Evolutionary conservation across 1,284 basidiomycete species (phyloP).

Genomic region (Ceratobasidium papillatum): DNA sequence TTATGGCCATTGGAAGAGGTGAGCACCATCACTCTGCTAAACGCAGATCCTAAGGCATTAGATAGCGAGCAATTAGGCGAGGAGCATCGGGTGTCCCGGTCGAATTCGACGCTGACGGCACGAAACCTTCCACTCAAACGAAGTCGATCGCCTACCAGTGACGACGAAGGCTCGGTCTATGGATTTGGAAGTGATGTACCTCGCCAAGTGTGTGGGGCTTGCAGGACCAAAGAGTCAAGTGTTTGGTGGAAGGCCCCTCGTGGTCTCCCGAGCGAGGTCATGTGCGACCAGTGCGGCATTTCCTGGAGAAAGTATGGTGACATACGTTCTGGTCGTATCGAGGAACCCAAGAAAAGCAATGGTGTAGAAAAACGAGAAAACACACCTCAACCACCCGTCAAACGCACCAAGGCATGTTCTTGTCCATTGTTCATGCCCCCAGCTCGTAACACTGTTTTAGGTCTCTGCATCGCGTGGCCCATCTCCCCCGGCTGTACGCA

Average conservation of each 20-base stretch:
- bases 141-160: slow-evolving; percentile 57
- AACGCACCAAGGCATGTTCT: slow-evolving; percentile 71
- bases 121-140: slow-evolving; percentile 48
- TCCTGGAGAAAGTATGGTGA: slow-evolving; percentile 92
- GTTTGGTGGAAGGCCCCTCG: slow-evolving; percentile 90
- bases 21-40: slow-evolving; percentile 39
- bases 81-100: slow-evolving; percentile 41
- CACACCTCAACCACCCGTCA: slow-evolving; percentile 71
- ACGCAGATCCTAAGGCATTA: not conserved
- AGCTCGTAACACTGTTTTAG: not conserved
- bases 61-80: slow-evolving; percentile 44
- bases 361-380: slow-evolving; percentile 76
- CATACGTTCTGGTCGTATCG: slow-evolving; percentile 57
- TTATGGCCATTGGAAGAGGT: slow-evolving; percentile 89
- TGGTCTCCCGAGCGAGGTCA: slow-evolving; percentile 70
- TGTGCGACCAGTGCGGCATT: slow-evolving; percentile 83
- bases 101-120: slow-evolving; percentile 36
- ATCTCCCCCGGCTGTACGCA: slow-evolving; percentile 53
- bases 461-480: slow-evolving; percentile 38
- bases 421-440: not conserved
- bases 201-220: slow-evolving; percentile 69
- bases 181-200: slow-evolving; percentile 49
- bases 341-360: slow-evolving; percentile 57
- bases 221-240: slow-evolving; percentile 75
- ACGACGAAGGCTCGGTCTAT: slow-evolving; percentile 76